A percentile compares a stretch with the other conserved stretches of the same genome.
phyloP scores from a whole-genome alignment of 2,329 filamentous ascomycete species.

The Fusarium sp. region DNA sequence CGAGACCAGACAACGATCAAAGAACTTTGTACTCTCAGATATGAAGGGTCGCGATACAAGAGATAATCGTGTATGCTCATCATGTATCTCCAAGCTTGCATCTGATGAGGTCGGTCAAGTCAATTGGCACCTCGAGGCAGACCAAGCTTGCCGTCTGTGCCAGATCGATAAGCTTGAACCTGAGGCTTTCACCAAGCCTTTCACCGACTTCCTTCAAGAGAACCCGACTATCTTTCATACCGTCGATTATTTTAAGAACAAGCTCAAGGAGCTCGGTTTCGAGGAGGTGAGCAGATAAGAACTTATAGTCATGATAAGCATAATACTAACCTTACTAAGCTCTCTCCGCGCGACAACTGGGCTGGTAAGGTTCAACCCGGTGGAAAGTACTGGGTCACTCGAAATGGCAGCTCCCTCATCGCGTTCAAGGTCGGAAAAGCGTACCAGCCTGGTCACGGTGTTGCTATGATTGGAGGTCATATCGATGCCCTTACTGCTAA shows the following conservation, averaged over 20 bases:
- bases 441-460: conserved; percentile 87
- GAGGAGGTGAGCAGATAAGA: conserved; percentile 67
- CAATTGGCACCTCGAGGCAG: conserved; percentile 50
- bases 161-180: conserved; percentile 62
- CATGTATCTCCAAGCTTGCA: conserved; percentile 56
- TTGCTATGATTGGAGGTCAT: conserved; percentile 91
- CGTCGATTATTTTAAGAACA: conserved; percentile 82
- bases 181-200: conserved; percentile 84
- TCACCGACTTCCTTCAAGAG: conserved; percentile 87
- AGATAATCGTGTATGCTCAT: conserved; percentile 58
- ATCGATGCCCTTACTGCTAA: conserved; percentile 93
- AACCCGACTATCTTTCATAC: conserved; percentile 97
- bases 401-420: conserved; percentile 89
- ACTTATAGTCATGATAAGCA: neutral
- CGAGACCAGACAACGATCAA: conserved; percentile 38
- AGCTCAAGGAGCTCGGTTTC: conserved; percentile 82
- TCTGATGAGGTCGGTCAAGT: conserved; percentile 51
- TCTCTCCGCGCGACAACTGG: conserved; percentile 88
- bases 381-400: conserved; percentile 89
- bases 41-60: conserved; percentile 56
- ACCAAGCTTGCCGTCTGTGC: conserved; percentile 56
- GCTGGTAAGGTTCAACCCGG: conserved; percentile 78
- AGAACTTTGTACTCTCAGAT: conserved; percentile 65
- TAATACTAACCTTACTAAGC: conserved; percentile 58
- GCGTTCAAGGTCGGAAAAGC: conserved; percentile 86